These are phyloP conservation scores for Conoideocrella luteorostrata DNA, from an alignment of 2,329 filamentous ascomycete genomes.

Conservation along the genomic window DNA sequence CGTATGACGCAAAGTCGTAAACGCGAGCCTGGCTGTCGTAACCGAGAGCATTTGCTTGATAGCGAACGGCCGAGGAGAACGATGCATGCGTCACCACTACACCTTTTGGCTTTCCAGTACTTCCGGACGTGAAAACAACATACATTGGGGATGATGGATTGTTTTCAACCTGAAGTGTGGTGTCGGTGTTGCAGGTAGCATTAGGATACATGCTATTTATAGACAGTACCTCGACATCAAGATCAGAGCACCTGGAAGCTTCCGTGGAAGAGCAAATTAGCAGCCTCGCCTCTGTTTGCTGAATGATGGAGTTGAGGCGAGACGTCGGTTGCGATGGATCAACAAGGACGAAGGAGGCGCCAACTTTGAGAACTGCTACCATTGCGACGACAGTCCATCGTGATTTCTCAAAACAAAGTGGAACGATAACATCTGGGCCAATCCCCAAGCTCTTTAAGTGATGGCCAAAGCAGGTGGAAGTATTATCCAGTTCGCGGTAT, in stretches of 20 bases:
- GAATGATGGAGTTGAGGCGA: constrained; percentile 12
- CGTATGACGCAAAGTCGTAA: constrained; percentile 11
- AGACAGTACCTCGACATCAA: no score
- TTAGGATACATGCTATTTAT: background rate
- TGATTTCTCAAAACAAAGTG: constrained; percentile 22
- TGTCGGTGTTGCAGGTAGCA: background rate
- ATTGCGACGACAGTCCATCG: constrained; percentile 16
- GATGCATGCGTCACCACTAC: constrained; percentile 12
- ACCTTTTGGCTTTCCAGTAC: constrained; percentile 16
- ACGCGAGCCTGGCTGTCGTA: constrained; percentile 4
- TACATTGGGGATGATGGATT: background rate
- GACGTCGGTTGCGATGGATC: constrained; percentile 17
- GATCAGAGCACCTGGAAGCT: no score
- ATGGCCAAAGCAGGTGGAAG: constrained; percentile 11
- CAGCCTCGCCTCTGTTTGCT: no score
- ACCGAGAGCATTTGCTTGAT: constrained; percentile 1
- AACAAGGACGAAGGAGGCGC: constrained; percentile 19
- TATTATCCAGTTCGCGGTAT: constrained; percentile 23
- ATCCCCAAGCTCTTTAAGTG: constrained; percentile 7
- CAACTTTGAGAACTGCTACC: constrained; percentile 21
- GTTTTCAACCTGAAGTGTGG: background rate
- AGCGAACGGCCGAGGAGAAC: constrained; percentile 3
- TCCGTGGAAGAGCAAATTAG: no score
- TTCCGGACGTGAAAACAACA: constrained; percentile 15
- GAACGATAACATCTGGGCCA: constrained; percentile 12